These are phyloP conservation scores for Cryomyces minteri DNA, from an alignment of 495 filamentous ascomycete genomes.

Conservation along the genomic window DNA sequence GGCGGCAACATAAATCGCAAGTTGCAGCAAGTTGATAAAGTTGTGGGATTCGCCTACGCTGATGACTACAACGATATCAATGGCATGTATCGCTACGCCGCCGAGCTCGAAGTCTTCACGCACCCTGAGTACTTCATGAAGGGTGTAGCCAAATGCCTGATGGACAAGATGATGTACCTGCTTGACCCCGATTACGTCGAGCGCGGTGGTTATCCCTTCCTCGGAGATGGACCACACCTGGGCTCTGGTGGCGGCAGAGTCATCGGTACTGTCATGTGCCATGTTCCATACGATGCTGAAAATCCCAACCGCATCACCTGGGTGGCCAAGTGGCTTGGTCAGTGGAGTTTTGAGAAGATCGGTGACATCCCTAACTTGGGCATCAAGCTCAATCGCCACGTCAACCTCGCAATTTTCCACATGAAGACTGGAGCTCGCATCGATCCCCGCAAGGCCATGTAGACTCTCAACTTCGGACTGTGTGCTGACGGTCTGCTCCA, in stretches of 20 bases:
- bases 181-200: constrained; percentile 14
- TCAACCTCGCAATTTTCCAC: neutral
- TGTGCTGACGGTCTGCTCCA: no score
- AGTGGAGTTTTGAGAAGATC: constrained; percentile 10
- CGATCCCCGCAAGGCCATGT: neutral
- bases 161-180: constrained; percentile 33
- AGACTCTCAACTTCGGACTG: no score
- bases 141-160: constrained; percentile 33
- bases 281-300: constrained; percentile 5
- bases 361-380: constrained; percentile 8
- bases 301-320: constrained; percentile 6
- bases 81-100: constrained; percentile 24
- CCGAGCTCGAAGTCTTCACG: constrained; percentile 36
- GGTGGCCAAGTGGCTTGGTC: constrained; percentile 9
- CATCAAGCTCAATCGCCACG: constrained; percentile 1
- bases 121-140: constrained; percentile 20
- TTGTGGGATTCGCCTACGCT: constrained; percentile 37
- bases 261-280: constrained; percentile 10
- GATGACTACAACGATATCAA: constrained; percentile 20
- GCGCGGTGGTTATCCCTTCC: constrained; percentile 18
- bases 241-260: neutral
- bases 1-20: neutral
- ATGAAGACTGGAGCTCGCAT: neutral
- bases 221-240: constrained; percentile 6
- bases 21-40: constrained; percentile 11